Evolutionary conservation across 371 early-diverging fungal genomes (phyloP).

Genomic region (Mucor saturninus): DNA sequence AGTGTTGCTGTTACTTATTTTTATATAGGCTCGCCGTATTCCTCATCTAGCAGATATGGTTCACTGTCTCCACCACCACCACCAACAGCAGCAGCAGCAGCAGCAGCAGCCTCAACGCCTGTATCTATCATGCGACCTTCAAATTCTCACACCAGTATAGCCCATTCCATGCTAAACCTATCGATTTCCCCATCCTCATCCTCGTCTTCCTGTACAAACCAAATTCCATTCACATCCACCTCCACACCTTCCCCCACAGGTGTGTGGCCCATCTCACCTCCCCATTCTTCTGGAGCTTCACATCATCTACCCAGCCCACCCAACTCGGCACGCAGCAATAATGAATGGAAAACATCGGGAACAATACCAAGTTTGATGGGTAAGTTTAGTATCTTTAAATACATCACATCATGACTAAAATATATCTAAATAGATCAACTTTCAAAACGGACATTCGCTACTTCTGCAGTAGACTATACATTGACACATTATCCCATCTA

Average conservation of each 20-base stretch:
- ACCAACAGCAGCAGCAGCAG: no score
- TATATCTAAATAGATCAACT: constrained; percentile 29
- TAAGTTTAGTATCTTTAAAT: constrained; percentile 16
- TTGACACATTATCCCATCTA: constrained; percentile 35
- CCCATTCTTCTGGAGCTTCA: constrained; percentile 15
- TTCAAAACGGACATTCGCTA: constrained; percentile 36
- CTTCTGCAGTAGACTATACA: constrained; percentile 28
- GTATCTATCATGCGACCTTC: constrained; percentile 27
- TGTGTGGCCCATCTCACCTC: constrained; percentile 12
- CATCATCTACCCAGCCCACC: constrained; percentile 22
- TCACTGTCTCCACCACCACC: constrained; percentile 33
- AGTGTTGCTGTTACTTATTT: not conserved
- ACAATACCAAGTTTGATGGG: constrained; percentile 52
- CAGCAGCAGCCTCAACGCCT: constrained; percentile 3
- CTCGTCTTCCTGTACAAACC: constrained; percentile 34
- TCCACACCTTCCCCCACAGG: constrained; percentile 33
- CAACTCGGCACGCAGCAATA: constrained; percentile 12
- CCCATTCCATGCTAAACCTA: constrained; percentile 50
- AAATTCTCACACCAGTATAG: constrained; percentile 29
- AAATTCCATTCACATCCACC: constrained; percentile 30
- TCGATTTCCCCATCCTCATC: constrained; percentile 44
- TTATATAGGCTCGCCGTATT: constrained; percentile 17
- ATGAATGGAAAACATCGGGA: constrained; percentile 31
- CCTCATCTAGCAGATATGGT: constrained; percentile 19
- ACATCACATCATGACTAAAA: no score